Evolutionary conservation across 2,329 filamentous ascomycete species (phyloP), one percentile per base, ranked within the genome.

Genomic region (Verruconis gallopava): DNA sequence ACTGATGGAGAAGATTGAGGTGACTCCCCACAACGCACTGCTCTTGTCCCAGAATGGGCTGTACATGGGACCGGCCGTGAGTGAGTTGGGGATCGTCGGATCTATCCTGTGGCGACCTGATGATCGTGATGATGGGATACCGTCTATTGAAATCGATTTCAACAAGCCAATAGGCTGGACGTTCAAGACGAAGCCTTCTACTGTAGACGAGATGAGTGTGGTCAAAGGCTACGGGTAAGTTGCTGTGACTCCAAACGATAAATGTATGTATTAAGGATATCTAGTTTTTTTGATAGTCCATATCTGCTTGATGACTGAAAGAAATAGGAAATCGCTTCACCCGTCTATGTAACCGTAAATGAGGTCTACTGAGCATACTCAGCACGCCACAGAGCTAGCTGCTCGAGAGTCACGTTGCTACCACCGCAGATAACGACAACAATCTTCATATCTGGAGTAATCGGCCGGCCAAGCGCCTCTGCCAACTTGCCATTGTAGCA

Each of bases 381-480:
- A 12, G 34, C 18, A 28, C 22, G 11, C 61, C 68, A 74, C 40
- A 63, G 60, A 21, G 60, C 61, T 43, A 75, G 53, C 62, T 70
- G 70, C 38, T 67, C 63, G 3, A 68, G 58, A 1, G 60, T 69
- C 21, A 74, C 62, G 51, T 69, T 69, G 39, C 62, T 69, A 12
- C 69, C 72, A 1, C 89, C 89, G 54, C 89, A 96, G 4, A 95
- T 77, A 18, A 93, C 69, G 41, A 95, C 66, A 2, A 95, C 85
- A 4, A 95, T 73, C 49, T 83, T 84, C 56, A 77, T 81, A 44
- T 72, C 64, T 0, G 67, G 65, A 61, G 71, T 78, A 48, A 85
- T 70, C 22, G 71, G 70, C 21, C 79, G 74, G 1, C 86, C 62
- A 6, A 75, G 50, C 2, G 57, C 62, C 50, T 69, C 66, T 53